Base-by-base conservation (phyloP, 805 yeast genomes). In the Ogataea ramenticola region DNA sequence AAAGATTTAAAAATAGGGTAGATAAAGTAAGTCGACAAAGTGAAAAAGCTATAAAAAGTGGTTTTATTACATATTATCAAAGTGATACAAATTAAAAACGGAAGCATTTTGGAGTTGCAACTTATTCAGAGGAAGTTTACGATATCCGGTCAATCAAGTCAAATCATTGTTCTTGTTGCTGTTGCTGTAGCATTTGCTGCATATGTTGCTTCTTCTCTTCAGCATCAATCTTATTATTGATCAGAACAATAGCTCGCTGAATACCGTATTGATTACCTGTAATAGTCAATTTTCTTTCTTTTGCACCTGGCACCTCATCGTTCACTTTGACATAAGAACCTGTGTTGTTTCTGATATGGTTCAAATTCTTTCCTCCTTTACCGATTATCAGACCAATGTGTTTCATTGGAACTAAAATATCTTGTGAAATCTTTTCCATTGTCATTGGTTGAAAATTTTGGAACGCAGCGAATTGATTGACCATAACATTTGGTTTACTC, bases 301-400 rank as follows among this genome's bases (percentile, higher is more conserved):
- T 64, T 21, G 67, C 65, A 45, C 78, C 82, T 1, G 77, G 79
- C 21, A 66, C 67, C 17, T 72, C 74, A 32, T 72, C 78, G 49
- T 79, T 86, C 43, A 88, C 83, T 49, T 78, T 76, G 24, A 88
- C 86, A 46, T 82, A 80, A 39, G 87, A 76, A 29, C 95, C 91
- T 19, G 91, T 79, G 26, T 77, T 70, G 46, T 80, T 81, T 49
- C 91, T 74, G 41, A 88, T 80, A 49, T 84, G 87, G 55, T 80
- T 83, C 46, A 88, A 82, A 52, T 82, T 84, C 54, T 83, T 79
- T 17, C 96, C 96, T 29, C 88, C 87, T 62, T 80, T 86, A 1
- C 96, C 96, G 47, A 88, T 88, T 24, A 88, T 81, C 34, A 86
- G 77, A 1, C 96, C 96, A 34, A 88, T 89, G 61, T 74, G 82